Percentiles rank a stretch among this genome's conserved stretches.
Conservation (phyloP, 768 basidiomycete species). For the Stropharia rugosoannulata region DNA sequence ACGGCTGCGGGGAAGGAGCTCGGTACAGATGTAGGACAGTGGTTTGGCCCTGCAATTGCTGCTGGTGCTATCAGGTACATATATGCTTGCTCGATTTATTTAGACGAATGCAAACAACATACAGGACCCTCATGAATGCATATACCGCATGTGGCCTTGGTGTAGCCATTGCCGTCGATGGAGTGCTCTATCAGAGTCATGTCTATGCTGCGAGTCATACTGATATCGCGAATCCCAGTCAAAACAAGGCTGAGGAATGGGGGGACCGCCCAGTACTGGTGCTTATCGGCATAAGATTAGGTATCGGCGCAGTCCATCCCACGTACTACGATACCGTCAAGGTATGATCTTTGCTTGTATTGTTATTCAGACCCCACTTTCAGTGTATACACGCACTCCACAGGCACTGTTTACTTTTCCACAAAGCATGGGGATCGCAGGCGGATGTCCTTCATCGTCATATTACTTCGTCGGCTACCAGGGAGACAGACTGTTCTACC, state of each 20-base stretch:
- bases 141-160: slow-evolving; percentile 82
- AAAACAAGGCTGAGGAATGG: slow-evolving; percentile 48
- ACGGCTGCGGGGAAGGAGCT: slow-evolving; percentile 94
- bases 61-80: slow-evolving; percentile 90
- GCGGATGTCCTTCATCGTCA: slow-evolving; percentile 91
- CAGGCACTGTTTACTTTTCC: slow-evolving; percentile 90
- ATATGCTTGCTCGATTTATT: not conserved
- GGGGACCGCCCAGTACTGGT: slow-evolving; percentile 86
- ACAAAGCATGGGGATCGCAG: slow-evolving; percentile 95
- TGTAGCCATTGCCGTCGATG: slow-evolving; percentile 81
- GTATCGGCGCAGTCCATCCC: slow-evolving; percentile 92
- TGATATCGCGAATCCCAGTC: slow-evolving; percentile 26
- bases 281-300: slow-evolving; percentile 82
- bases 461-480: slow-evolving; percentile 98
- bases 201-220: slow-evolving; percentile 77
- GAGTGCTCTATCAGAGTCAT: slow-evolving; percentile 80
- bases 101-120: not conserved
- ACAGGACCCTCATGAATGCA: slow-evolving; percentile 69
- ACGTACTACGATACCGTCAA: slow-evolving; percentile 84
- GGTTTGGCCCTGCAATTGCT: slow-evolving; percentile 98
- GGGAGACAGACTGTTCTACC: slow-evolving; percentile 81
- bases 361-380: not conserved
- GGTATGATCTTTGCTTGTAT: slow-evolving; percentile 23
- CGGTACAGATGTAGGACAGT: slow-evolving; percentile 93
- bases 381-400: not conserved